Base-by-base conservation (phyloP, 2,329 filamentous ascomycete genomes). In the Neofusicoccum cordaticola region DNA sequence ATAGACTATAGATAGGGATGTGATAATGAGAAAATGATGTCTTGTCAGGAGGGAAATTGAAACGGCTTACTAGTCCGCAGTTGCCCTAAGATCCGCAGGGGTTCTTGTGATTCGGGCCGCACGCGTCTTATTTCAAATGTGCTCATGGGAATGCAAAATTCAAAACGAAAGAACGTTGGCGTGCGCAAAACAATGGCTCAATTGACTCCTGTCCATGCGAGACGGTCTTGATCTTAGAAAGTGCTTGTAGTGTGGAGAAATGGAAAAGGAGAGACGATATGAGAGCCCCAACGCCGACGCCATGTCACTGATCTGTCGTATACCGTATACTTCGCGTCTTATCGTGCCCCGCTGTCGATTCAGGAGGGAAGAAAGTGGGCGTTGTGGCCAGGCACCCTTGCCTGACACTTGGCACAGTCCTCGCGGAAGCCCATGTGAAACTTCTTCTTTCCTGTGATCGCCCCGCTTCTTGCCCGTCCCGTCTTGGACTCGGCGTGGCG, bases 401-500 rank as follows among this genome's bases (percentile, higher is more conserved):
- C 71, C 62, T 75, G 73, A 68, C 81, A 83, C 70, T 82, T 83
- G 52, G 82, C 79, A 68, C 81, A 83, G 66, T 83, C 81, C 11
- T 81, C 77, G 34, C 81, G 72, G 67, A 79, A 83, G 13, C 81
- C 81, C 77, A 83, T 82, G 66, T 77, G 78, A 64, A 82, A 78
- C 44, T 78, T 72, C 27, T 74, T 77, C 63, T 75, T 74, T 52
- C 73, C 73, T 7, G 72, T 75, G 48, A 78, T 67, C 15, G 77
- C 77, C 47, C 77, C 77, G 62, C 75, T 78, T 57, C 77, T 71
- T 63, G 77, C 76, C 51, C 77, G 68, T 6, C 74, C 75, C n/a
- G 68, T 69, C 39, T 67, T 69, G 19, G 70, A 65, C 2, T 69
- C 64, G 6, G 35, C 5, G 13, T n/a, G 39, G 19, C 37, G 62